These are phyloP conservation scores for Saccharomyces hybrid DNA, from an alignment of 1,139 yeast species.

Conservation along the genomic window DNA sequence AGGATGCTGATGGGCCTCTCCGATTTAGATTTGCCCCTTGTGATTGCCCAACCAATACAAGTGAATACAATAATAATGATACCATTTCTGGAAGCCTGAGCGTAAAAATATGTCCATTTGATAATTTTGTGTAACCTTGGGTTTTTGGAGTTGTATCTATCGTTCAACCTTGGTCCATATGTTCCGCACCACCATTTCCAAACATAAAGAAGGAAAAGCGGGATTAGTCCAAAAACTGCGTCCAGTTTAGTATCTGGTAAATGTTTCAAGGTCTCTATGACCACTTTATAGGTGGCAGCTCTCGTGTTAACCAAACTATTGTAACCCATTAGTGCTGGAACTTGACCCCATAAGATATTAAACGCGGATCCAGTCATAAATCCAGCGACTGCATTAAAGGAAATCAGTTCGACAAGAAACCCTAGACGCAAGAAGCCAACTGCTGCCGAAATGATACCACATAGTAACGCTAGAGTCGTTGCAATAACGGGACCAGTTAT, in stretches of 20 bases:
- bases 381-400: constrained; percentile 89
- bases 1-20: constrained; percentile 44
- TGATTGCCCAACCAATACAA: constrained; percentile 57
- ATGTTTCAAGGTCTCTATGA: constrained; percentile 64
- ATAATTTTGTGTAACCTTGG: constrained; percentile 38
- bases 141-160: constrained; percentile 35
- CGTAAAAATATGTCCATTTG: constrained; percentile 43
- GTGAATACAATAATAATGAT: constrained; percentile 74
- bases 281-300: constrained; percentile 57
- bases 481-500: constrained; percentile 61
- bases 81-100: constrained; percentile 73
- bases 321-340: constrained; percentile 81
- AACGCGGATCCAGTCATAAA: constrained; percentile 94
- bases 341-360: constrained; percentile 72
- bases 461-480: constrained; percentile 65
- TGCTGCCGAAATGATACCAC: constrained; percentile 80
- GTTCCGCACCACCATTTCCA: constrained; percentile 57
- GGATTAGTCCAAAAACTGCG: constrained; percentile 83
- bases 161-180: constrained; percentile 42
- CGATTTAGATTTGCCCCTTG: constrained; percentile 35
- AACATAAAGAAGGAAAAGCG: constrained; percentile 56
- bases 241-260: constrained; percentile 60
- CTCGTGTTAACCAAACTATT: constrained; percentile 60
- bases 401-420: constrained; percentile 79
- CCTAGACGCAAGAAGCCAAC: constrained; percentile 80